Evolutionary conservation across 1,284 basidiomycete species (phyloP), one percentile per base, ranked within the genome.

Genomic region (Athelia sp.): DNA sequence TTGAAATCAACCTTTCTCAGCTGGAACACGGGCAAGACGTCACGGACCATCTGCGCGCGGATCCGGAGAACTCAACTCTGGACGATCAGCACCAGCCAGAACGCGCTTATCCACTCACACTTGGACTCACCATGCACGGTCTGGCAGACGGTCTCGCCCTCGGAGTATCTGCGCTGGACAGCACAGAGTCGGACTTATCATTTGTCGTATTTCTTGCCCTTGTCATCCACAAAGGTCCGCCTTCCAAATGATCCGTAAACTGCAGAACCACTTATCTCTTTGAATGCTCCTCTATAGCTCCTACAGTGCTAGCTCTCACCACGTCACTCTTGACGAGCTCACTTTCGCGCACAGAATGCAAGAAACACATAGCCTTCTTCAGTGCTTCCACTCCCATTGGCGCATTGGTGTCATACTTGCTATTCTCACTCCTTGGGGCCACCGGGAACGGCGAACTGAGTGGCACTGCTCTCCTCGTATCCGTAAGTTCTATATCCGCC

Each of bases 111-210:
- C 81, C 90, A 42, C 75, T 94, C 34, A 92, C 92, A 0, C 65
- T 96, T 4, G 94, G 93, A 0, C 71, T 97, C 42, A 77, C 91
- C 32, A 79, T 93, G 34, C 94, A 97, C 62, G 90, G 86, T 2
- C 73, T 93, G 26, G 89, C 93, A 0, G 94, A 98, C 65, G 94
- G 94, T 1, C 82, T 96, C 50, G 92, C 92, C 1, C 70, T 98
- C 43, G 94, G 93, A 23, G 88, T 92, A 3, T 84, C 87, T 2
- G 77, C 78, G 22, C 66, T 84, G 3, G 53, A 58, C n/a, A 58
- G 67, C 21, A 57, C 68, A 4, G 72, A 66, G 29, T 70, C 71
- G 1, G 65, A 65, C 38, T 61, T 95, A 26, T 88, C 91, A 2
- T 59, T 92, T 11, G 74, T 96, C 38, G 87, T 97, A 1, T 96